These are phyloP conservation scores for Colletotrichum viniferum DNA, from an alignment of 2,329 filamentous ascomycete species.

Conservation along the genomic window DNA sequence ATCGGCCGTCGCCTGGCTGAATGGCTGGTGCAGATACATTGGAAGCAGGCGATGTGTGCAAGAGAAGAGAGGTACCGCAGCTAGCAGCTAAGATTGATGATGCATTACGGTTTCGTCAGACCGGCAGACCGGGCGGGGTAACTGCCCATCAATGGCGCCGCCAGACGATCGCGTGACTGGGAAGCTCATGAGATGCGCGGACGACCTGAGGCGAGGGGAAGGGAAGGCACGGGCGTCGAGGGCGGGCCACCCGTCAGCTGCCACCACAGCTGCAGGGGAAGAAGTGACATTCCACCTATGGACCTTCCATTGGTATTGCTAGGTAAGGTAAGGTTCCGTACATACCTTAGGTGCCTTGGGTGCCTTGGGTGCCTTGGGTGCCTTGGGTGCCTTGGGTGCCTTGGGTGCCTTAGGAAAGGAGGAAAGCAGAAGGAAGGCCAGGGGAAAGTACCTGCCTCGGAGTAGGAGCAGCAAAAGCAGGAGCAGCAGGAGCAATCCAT, in stretches of 20 bases:
- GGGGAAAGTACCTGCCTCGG: neutral
- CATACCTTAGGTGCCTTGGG: too few relatives aligned
- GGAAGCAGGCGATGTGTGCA: neutral
- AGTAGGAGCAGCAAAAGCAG: neutral
- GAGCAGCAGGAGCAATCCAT: too few relatives aligned
- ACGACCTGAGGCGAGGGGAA: neutral
- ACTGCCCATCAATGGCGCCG: slow-evolving; percentile 18
- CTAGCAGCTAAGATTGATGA: neutral
- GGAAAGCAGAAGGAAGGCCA: neutral
- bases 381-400: too few relatives aligned
- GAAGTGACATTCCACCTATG: neutral
- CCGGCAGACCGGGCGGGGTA: slow-evolving; percentile 23
- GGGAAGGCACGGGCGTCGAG: neutral
- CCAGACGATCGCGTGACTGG: slow-evolving; percentile 20
- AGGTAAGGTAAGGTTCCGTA: neutral
- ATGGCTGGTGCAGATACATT: neutral
- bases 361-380: too few relatives aligned
- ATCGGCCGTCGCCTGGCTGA: neutral
- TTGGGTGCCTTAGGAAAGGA: neutral
- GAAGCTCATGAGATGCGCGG: neutral
- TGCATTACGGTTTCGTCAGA: slow-evolving; percentile 24
- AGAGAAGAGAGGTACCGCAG: neutral
- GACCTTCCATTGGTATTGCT: neutral
- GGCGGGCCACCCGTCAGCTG: neutral
- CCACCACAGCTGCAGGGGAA: neutral